These are phyloP conservation scores for Thuidium tamariscinum DNA, from an alignment of 225 moss, liverwort and hornwort species.

Conservation along the genomic window DNA sequence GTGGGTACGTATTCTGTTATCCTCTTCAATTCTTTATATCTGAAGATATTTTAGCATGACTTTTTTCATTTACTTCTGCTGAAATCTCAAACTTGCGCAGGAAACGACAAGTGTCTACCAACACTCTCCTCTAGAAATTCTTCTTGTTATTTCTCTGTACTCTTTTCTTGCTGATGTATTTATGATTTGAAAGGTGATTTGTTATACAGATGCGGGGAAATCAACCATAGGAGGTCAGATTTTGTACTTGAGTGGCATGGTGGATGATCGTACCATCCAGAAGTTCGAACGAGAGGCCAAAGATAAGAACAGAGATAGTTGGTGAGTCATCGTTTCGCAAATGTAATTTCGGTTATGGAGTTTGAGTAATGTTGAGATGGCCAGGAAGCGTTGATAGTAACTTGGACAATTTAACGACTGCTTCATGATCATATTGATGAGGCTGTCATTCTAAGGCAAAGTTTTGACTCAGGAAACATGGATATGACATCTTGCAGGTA, in stretches of 20 bases:
- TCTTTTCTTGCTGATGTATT: not conserved
- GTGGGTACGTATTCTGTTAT: conserved; percentile 7
- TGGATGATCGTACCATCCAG: conserved; percentile 94
- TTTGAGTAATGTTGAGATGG: not conserved
- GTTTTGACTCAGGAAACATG: not conserved
- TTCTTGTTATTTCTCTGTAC: not conserved
- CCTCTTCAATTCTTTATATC: not conserved
- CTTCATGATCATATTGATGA: not conserved
- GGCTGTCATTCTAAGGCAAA: not conserved
- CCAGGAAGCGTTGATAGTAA: not conserved
- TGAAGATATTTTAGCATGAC: not conserved
- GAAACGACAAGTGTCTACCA: not conserved
- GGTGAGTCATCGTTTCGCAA: conserved; percentile 22
- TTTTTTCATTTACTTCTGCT: not conserved
- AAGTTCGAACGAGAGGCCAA: conserved; percentile 97
- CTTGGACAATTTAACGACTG: not conserved
- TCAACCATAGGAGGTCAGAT: conserved; percentile 98
- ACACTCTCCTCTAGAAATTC: not conserved
- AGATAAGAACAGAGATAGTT: conserved; percentile 96
- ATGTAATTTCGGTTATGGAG: not conserved
- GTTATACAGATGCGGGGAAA: conserved; percentile 73
- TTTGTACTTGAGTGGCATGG: conserved; percentile 84
- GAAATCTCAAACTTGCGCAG: not conserved
- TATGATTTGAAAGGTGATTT: not conserved
- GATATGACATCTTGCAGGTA: conserved; percentile 42